Evolutionary conservation across 2,329 filamentous ascomycete species (phyloP).

Genomic region (Coniella vitis): DNA sequence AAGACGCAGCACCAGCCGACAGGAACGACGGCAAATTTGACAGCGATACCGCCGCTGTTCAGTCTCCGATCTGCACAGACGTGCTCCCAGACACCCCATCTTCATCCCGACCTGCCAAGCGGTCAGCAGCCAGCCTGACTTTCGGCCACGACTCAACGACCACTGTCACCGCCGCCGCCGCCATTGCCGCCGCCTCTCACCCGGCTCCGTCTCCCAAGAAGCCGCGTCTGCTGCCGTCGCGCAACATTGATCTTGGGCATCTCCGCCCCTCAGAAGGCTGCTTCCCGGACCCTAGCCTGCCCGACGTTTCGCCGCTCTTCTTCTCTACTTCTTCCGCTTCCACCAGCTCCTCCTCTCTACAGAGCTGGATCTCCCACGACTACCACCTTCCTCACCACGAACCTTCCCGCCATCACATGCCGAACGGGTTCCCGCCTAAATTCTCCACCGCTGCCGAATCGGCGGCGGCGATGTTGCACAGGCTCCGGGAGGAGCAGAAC

Average conservation of each 20-base stretch:
- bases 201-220: constrained; percentile 31
- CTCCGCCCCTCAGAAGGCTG: constrained; percentile 19
- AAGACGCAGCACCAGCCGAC: neutral
- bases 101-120: neutral
- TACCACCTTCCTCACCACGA: too few relatives aligned
- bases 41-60: too few relatives aligned
- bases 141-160: too few relatives aligned
- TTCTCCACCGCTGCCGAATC: constrained; percentile 33
- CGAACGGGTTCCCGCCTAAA: constrained; percentile 29
- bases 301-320: constrained; percentile 40
- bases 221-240: constrained; percentile 39
- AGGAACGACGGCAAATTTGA: too few relatives aligned
- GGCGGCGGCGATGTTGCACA: constrained; percentile 40
- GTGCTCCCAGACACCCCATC: constrained; percentile 6
- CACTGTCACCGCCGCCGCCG: constrained; percentile 15
- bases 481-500: constrained; percentile 37
- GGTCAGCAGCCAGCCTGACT: too few relatives aligned
- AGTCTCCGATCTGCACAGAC: too few relatives aligned
- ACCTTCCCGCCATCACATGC: constrained; percentile 18
- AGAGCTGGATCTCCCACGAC: too few relatives aligned
- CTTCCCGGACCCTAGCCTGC: constrained; percentile 9
- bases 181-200: neutral
- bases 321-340: constrained; percentile 37
- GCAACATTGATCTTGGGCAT: constrained; percentile 34
- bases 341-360: too few relatives aligned